phyloP scores from a whole-genome alignment of 2,329 filamentous ascomycete species.

The Pestalotiopsis sp. region DNA sequence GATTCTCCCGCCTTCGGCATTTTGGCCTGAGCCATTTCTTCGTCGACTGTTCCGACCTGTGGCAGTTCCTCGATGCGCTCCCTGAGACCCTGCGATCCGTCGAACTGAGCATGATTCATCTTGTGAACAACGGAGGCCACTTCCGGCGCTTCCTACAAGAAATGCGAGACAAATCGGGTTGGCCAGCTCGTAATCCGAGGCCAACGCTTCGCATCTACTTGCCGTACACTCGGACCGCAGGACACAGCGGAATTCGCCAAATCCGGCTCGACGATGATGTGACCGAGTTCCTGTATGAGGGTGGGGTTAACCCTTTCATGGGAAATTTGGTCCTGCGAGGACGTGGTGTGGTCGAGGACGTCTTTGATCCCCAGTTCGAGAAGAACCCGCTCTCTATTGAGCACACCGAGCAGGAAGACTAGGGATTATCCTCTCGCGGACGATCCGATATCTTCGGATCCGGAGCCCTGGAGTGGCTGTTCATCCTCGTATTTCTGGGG shows the following conservation, averaged over 20 bases:
- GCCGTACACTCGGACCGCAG: neutral
- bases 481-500: too few species aligned
- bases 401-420: too few species aligned
- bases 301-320: neutral
- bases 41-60: neutral
- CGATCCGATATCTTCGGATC: too few species aligned
- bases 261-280: neutral
- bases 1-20: neutral
- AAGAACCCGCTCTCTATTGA: too few species aligned
- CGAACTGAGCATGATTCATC: neutral
- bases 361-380: neutral
- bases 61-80: neutral
- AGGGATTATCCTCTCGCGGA: too few species aligned
- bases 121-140: neutral
- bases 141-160: neutral
- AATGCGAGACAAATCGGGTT: neutral
- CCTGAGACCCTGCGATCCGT: neutral
- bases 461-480: too few species aligned
- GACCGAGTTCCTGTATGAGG: neutral
- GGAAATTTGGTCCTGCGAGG: neutral
- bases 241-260: neutral
- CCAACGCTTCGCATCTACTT: neutral
- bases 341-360: neutral
- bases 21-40: neutral
- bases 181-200: neutral